Evolutionary conservation across 768 basidiomycete species (phyloP).

Genomic region (Kwoniella dendrophila): DNA sequence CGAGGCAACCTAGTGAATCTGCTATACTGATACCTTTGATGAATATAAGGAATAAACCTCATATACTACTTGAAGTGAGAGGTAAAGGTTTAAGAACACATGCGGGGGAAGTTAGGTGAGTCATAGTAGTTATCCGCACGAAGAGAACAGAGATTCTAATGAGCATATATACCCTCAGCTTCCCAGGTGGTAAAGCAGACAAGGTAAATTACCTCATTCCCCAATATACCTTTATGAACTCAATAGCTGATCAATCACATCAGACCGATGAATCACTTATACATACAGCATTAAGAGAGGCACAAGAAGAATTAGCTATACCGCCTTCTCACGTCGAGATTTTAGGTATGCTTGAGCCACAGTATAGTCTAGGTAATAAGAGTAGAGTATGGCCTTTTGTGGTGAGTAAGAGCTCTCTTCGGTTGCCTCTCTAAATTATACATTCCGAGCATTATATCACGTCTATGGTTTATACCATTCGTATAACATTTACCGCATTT

Average conservation of each 20-base stretch:
- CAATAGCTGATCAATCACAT: not conserved
- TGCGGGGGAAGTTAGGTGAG: constrained; percentile 54
- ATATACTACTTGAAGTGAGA: constrained; percentile 48
- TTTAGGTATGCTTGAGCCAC: constrained; percentile 39
- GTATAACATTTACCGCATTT: not conserved
- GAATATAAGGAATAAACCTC: constrained; percentile 39
- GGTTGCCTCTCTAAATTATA: not conserved
- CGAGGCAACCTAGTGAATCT: constrained; percentile 29
- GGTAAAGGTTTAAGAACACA: constrained; percentile 46
- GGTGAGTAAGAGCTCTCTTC: constrained; percentile 29
- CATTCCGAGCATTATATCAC: not conserved
- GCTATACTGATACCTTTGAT: constrained; percentile 52
- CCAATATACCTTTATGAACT: not conserved
- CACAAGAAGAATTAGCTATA: constrained; percentile 41
- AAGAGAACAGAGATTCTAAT: constrained; percentile 2
- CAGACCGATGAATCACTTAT: constrained; percentile 34
- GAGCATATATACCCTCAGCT: constrained; percentile 33
- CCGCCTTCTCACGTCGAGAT: constrained; percentile 39
- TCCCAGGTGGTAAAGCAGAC: constrained; percentile 54
- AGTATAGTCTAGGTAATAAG: constrained; percentile 48
- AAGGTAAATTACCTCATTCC: constrained; percentile 25
- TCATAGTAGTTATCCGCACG: not conserved
- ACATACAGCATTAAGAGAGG: constrained; percentile 40
- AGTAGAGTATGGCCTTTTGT: constrained; percentile 51
- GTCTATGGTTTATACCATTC: not conserved